Percentiles rank a stretch among this genome's conserved stretches.
Evolutionary conservation across 2,329 filamentous ascomycete species (phyloP).

Genomic region (Pyrenochaeta sp.): DNA sequence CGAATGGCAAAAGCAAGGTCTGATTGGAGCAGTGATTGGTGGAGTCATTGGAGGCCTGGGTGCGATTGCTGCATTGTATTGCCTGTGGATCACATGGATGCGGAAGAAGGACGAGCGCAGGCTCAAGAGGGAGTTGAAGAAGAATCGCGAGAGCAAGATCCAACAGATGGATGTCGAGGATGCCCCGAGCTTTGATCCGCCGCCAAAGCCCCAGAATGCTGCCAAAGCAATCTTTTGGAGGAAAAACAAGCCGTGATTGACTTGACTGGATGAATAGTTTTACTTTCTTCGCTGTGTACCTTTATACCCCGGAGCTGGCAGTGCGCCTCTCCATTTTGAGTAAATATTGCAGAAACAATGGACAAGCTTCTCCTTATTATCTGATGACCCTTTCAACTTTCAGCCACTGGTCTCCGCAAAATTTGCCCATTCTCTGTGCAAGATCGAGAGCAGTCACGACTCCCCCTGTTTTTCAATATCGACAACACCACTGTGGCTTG

Average conservation of each 20-base stretch:
- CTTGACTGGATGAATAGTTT: slow-evolving; percentile 6
- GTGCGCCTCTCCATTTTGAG: slow-evolving; percentile 12
- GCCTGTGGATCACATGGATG: slow-evolving; percentile 38
- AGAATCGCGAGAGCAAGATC: slow-evolving; percentile 36
- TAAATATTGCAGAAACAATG: slow-evolving; percentile 2
- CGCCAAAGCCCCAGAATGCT: slow-evolving; percentile 33
- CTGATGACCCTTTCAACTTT: too few species aligned
- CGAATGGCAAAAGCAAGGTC: slow-evolving; percentile 42
- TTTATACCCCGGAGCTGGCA: slow-evolving; percentile 23
- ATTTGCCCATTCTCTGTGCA: too few species aligned
- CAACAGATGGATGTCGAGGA: slow-evolving; percentile 45
- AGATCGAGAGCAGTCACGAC: too few species aligned
- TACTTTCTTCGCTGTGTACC: not conserved
- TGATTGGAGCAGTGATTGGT: slow-evolving; percentile 50
- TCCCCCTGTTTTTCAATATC: too few species aligned
- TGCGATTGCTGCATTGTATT: slow-evolving; percentile 34
- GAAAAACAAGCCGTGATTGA: slow-evolving; percentile 28
- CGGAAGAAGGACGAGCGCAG: slow-evolving; percentile 37
- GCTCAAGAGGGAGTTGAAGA: slow-evolving; percentile 35
- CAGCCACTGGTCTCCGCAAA: too few species aligned
- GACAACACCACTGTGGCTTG: not conserved
- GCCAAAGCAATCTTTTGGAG: slow-evolving; percentile 40
- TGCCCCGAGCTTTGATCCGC: slow-evolving; percentile 40
- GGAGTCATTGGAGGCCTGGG: slow-evolving; percentile 47
- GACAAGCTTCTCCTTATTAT: too few species aligned